Conservation (phyloP, 2,329 filamentous ascomycete genomes). For the Sclerotinia spermophila region DNA sequence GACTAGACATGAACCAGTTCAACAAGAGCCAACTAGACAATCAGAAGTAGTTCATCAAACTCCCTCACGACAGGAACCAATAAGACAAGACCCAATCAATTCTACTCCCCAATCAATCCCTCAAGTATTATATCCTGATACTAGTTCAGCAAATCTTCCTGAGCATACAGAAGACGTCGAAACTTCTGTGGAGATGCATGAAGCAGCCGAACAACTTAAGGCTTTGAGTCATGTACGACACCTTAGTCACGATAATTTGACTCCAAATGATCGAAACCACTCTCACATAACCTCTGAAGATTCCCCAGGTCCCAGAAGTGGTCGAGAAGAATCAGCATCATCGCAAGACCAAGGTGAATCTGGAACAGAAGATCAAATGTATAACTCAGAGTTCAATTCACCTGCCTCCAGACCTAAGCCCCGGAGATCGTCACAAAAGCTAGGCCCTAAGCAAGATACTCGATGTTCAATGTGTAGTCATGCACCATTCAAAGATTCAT, state of each 20-base stretch:
- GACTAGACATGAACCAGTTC: slow-evolving; percentile 43
- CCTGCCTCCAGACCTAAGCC: slow-evolving; percentile 35
- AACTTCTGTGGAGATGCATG: slow-evolving; percentile 66
- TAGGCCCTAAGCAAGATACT: slow-evolving; percentile 55
- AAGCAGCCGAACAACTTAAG: slow-evolving; percentile 64
- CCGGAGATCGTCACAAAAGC: slow-evolving; percentile 37
- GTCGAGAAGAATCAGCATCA: slow-evolving; percentile 43
- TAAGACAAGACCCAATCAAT: slow-evolving; percentile 29
- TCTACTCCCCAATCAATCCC: slow-evolving; percentile 29
- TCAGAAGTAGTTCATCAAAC: slow-evolving; percentile 20
- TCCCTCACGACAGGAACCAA: slow-evolving; percentile 27
- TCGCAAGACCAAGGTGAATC: slow-evolving; percentile 42
- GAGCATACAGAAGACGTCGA: slow-evolving; percentile 50
- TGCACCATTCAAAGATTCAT: slow-evolving; percentile 63
- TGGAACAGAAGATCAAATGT: slow-evolving; percentile 41
- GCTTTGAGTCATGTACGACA: slow-evolving; percentile 61
- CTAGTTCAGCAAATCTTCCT: slow-evolving; percentile 27
- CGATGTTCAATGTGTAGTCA: slow-evolving; percentile 60
- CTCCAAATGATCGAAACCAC: slow-evolving; percentile 33
- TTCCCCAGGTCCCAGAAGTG: slow-evolving; percentile 35
- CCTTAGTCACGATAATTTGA: slow-evolving; percentile 45
- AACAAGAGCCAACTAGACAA: slow-evolving; percentile 17
- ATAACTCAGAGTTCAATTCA: slow-evolving; percentile 37
- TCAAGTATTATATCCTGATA: slow-evolving; percentile 32
- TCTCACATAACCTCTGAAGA: slow-evolving; percentile 36